Conservation (phyloP, 768 basidiomycete genomes). For the Tylopilus rubrobrunneus region DNA sequence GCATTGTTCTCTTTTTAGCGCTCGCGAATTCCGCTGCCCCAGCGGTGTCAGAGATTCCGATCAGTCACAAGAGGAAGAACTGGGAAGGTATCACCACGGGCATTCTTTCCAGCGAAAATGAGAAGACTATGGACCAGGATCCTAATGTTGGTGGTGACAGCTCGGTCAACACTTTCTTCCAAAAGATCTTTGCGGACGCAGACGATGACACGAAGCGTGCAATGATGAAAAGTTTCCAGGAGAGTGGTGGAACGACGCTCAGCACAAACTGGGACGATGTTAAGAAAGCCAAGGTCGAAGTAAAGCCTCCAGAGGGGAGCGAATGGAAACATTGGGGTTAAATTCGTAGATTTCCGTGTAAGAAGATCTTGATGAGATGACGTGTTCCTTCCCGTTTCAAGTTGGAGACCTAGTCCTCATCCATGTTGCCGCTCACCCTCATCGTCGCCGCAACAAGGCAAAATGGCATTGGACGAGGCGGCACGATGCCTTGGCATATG, state of each 20-base stretch:
- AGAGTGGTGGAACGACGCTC: slow-evolving; percentile 92
- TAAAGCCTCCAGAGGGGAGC: slow-evolving; percentile 80
- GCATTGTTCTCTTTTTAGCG: slow-evolving; percentile 7
- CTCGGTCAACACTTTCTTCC: slow-evolving; percentile 85
- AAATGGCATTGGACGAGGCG: slow-evolving; percentile 83
- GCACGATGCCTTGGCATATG: slow-evolving; percentile 82
- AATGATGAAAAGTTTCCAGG: slow-evolving; percentile 97
- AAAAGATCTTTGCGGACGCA: slow-evolving; percentile 84
- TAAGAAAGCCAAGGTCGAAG: slow-evolving; percentile 59
- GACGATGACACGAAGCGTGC: slow-evolving; percentile 90
- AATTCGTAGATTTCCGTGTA: neutral
- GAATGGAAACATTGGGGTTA: slow-evolving; percentile 81
- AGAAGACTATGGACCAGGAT: slow-evolving; percentile 66
- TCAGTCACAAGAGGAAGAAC: slow-evolving; percentile 60
- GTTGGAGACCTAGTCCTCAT: neutral
- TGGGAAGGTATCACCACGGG: slow-evolving; percentile 82
- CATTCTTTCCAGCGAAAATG: slow-evolving; percentile 66
- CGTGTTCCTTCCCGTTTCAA: neutral
- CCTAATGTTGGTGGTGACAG: slow-evolving; percentile 89
- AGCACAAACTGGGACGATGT: slow-evolving; percentile 97
- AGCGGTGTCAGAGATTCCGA: slow-evolving; percentile 28
- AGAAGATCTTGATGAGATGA: neutral
- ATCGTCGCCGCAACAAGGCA: slow-evolving; percentile 87
- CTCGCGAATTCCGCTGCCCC: slow-evolving; percentile 27
- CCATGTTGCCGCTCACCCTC: slow-evolving; percentile 74